Evolutionary conservation across 148 eudicot species (phyloP).

Genomic region (Pouteria glomerata): DNA sequence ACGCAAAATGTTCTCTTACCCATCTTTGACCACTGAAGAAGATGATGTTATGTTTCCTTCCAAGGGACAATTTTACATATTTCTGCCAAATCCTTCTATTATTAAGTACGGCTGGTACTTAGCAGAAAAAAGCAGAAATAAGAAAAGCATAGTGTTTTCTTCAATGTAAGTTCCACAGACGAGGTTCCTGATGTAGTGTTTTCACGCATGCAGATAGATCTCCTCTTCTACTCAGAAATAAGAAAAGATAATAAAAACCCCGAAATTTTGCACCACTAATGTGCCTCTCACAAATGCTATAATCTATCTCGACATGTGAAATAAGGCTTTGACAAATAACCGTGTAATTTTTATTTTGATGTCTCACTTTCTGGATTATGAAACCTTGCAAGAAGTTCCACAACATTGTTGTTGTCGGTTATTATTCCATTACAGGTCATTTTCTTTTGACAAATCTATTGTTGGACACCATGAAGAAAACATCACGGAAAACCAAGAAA

Average conservation of each 20-base stretch:
- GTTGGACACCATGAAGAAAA: constrained; percentile 59
- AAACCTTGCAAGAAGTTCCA: background rate
- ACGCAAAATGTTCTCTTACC: too few species aligned
- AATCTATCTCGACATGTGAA: background rate
- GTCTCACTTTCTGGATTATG: background rate
- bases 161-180: background rate
- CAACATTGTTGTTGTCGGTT: background rate
- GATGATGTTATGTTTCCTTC: too few species aligned
- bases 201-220: background rate
- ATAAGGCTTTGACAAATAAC: background rate
- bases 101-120: too few species aligned
- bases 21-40: too few species aligned
- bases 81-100: too few species aligned
- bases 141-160: background rate
- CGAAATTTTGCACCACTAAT: background rate
- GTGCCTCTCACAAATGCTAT: background rate
- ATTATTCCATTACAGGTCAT: constrained; percentile 37
- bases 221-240: background rate
- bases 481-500: constrained; percentile 27
- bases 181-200: background rate
- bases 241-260: background rate
- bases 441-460: constrained; percentile 52
- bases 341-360: background rate
- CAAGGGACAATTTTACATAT: too few species aligned
- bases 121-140: background rate